Evolutionary conservation across 1,139 yeast genomes (phyloP), one percentile per base, ranked within the genome.

Genomic region (Wickerhamiella infanticola): DNA sequence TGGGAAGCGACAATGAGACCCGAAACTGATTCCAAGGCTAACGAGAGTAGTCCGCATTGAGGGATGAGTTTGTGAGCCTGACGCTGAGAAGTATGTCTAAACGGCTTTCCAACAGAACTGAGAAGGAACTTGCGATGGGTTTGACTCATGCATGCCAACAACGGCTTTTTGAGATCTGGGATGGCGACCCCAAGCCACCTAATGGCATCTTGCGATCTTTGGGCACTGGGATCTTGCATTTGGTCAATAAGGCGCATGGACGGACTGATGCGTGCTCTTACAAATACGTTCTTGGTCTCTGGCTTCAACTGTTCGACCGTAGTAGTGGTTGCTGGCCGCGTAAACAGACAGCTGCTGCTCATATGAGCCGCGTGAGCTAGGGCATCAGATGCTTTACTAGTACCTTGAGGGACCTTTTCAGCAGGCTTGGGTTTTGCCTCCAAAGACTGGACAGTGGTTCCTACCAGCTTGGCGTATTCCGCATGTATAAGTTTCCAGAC

Each of bases 21-120:
- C 8, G 53, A 48, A 3, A 53, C 40, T 9, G 47, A 51, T 1
- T 52, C 49, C 33, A 41, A 46, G 37, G 46, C 47, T 1, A 54
- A 43, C 7, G 46, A 43, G 35, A 40, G 47, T 3, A 37, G 40
- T 37, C 43, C 45, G 18, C 41, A 24, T 3, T 46, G 43, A 24
- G 45, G 43, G 27, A 53, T 25, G 27, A 41, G 26, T 9, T 8
- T 4, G 4, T 35, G 44, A n/a, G 52, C 40, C 13, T 11, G 18
- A 24, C 51, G 47, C 6, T 37, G 42, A 3, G 38, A 40, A 2
- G 55, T 45, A 27, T 11, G 41, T 9, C 47, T 35, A 39, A 52
- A 50, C 2, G 43, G 38, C n/a, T 18, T 9, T 24, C 54, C 54
- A 3, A 42, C 4, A 5, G 24, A n/a, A 29, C 35, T 24, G 13